Evolutionary conservation across 179 eudicot species (phyloP), one percentile per base, ranked within the genome.

Genomic region (Kewa caespitosa): DNA sequence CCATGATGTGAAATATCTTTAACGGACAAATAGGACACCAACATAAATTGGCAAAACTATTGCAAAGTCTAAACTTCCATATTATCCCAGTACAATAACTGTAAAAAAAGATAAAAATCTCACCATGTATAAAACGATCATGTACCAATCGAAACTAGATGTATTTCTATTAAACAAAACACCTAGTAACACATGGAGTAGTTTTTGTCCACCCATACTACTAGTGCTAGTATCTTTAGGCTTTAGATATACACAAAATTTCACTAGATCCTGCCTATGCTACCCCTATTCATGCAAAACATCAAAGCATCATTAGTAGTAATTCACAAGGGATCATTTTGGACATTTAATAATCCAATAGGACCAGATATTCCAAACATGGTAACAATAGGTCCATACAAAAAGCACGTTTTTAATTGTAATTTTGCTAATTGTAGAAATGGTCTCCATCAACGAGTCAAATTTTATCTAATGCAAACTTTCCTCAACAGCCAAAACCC

Each of bases 401-500:
- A 67, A 67, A 15, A 27, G 43, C 74, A 81, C 62, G 70, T 71
- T 76, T 42, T 31, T 38, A 23, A n/a, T 71, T 72, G 74, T 76
- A 81, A 71, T 61, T 48, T 73, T 66, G 67, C 70, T 76, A 17
- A 38, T 73, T 57, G 22, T 33, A 69, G 81, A 59, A 74, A 77
- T 34, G 33, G 78, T 77, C 70, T 17, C 57, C 8, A 68, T 67
- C 69, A 67, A 46, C 23, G 68, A 70, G 70, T 72, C 80, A 72
- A 81, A 77, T 66, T 38, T 38, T 32, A 30, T 46, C 13, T 38
- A 27, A 15, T 13, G 0, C 70, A 41, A 15, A 42, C 59, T 54
- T 73, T 38, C 36, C 31, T 54, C 79, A 67, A 67, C 69, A 66
- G 63, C 75, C 57, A 77, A 77, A 54, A 76, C 76, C 72, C 71